Base-by-base conservation (phyloP, 345 rosid genomes). In the Streptanthus diversifolius region DNA sequence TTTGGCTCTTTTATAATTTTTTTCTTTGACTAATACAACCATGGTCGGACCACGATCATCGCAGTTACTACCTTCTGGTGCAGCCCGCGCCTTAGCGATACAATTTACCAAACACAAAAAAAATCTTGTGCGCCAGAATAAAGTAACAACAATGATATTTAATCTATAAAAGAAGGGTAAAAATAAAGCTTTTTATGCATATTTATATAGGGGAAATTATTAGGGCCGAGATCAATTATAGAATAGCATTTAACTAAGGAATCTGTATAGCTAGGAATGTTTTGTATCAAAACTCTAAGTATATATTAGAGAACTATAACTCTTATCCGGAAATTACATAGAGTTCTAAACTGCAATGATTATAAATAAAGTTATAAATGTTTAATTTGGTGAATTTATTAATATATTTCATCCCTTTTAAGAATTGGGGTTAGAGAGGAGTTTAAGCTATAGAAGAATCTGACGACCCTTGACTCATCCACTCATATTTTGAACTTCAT, bases 401-500 rank as follows among this genome's bases (percentile, higher is more conserved):
- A 17, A 22, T 60, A 52, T 54, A 9, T 33, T 35, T 35, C 69
- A 44, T 53, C 53, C 58, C 55, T 68, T 68, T 35, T 56, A 21
- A 63, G 11, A 32, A 17, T 24, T 52, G 68, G 54, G 68, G 67
- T 74, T 74, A 74, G 49, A 66, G 66, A 48, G 73, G 45, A 44
- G 56, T 45, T 55, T 64, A 66, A 45, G 72, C 66, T 73, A 73
- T 70, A 15, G 27, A 64, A 73, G 51, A 73, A 64, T 64, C 15
- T 24, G 30, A 63, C 29, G 56, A 68, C 70, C 74, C 70, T 75
- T 75, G 79, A 75, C 74, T 62, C 56, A 15, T 62, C 74, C 79
- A 75, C 74, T 75, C 51, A 69, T 30, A 62, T 75, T 68, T 69
- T 61, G 69, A 75, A 62, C 33, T 53, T 44, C 43, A 69, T 43